Percentiles rank a stretch among this genome's conserved stretches.
These are phyloP conservation scores for Pseudonitzschia delicatissima DNA, from an alignment of 108 stramenopile species.

Conservation along the genomic window DNA sequence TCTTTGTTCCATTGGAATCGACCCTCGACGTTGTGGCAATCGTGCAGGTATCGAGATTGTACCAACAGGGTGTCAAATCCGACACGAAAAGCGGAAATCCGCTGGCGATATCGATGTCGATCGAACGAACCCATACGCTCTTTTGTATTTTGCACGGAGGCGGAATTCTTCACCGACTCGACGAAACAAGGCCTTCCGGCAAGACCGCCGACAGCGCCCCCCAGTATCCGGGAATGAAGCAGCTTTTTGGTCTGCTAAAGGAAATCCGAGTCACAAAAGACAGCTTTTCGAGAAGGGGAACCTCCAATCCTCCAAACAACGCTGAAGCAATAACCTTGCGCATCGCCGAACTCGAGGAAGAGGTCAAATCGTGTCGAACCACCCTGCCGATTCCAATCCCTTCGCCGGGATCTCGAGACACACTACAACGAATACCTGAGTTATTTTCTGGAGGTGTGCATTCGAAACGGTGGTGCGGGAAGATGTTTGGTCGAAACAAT, in stretches of 20 bases:
- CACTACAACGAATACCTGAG: conserved; percentile 59
- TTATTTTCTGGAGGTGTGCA: conserved; percentile 31
- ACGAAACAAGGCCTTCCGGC: neutral
- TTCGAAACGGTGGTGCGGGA: conserved; percentile 45
- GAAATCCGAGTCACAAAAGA: conserved; percentile 31
- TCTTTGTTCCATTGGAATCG: conserved; percentile 66
- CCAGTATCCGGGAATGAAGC: conserved; percentile 46
- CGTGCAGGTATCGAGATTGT: conserved; percentile 20
- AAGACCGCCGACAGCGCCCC: conserved; percentile 9
- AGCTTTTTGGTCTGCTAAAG: conserved; percentile 45
- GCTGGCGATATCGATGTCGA: conserved; percentile 42
- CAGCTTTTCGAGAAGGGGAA: conserved; percentile 12
- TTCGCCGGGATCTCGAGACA: conserved; percentile 46
- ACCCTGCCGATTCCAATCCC: conserved; percentile 47
- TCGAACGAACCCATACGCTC: conserved; percentile 43
- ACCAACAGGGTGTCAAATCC: conserved; percentile 5
- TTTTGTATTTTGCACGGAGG: conserved; percentile 70
- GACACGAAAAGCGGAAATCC: conserved; percentile 50
- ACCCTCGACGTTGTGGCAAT: conserved; percentile 24
- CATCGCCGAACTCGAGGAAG: conserved; percentile 32
- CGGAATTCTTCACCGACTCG: conserved; percentile 51
- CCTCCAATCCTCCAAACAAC: neutral
- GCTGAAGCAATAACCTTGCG: conserved; percentile 20
- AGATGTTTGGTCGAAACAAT: conserved; percentile 59
- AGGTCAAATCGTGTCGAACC: conserved; percentile 17